Evolutionary conservation across 225 moss, liverwort and hornwort genomes (phyloP).

Genomic region (Physcomitrellopsis africana): DNA sequence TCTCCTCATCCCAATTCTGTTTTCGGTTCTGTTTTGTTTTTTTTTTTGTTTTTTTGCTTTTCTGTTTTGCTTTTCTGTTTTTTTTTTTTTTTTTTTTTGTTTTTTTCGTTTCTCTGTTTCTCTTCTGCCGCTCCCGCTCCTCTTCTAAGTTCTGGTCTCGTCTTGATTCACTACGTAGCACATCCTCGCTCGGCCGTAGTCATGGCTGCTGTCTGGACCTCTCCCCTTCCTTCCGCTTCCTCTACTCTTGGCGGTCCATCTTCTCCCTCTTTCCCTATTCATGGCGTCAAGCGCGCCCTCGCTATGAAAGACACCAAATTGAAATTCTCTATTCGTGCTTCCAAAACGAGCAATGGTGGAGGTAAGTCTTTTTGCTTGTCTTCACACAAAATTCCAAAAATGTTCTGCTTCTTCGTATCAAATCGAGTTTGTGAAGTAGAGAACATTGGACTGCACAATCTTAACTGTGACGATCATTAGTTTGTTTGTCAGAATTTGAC

Average conservation of each 20-base stretch:
- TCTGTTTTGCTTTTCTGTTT: too few relatives aligned
- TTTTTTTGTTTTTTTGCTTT: too few relatives aligned
- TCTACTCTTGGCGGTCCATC: slow-evolving; percentile 2
- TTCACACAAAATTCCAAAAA: neutral
- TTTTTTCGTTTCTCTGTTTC: too few relatives aligned
- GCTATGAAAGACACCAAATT: neutral
- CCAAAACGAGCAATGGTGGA: slow-evolving; percentile 21
- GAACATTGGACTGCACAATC: neutral
- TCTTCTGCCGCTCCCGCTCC: neutral
- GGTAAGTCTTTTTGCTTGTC: slow-evolving; percentile 12
- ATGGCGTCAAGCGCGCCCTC: neutral
- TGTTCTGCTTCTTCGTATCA: neutral
- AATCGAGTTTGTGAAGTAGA: neutral
- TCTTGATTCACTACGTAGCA: neutral
- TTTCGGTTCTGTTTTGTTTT: too few relatives aligned
- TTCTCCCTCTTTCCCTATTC: slow-evolving; percentile 6
- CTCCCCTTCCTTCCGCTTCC: slow-evolving; percentile 17
- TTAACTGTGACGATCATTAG: neutral
- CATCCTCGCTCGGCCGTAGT: slow-evolving; percentile 18
- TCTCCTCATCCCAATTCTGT: too few relatives aligned
- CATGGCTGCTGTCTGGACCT: slow-evolving; percentile 16
- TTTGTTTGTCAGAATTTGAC: neutral
- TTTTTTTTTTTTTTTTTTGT: too few relatives aligned
- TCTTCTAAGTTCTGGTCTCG: neutral
- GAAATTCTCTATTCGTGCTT: slow-evolving; percentile 15